Evolutionary conservation across 1,139 yeast genomes (phyloP), one percentile per base, ranked within the genome.

Genomic region (Blastobotrys raffinosifermentans): DNA sequence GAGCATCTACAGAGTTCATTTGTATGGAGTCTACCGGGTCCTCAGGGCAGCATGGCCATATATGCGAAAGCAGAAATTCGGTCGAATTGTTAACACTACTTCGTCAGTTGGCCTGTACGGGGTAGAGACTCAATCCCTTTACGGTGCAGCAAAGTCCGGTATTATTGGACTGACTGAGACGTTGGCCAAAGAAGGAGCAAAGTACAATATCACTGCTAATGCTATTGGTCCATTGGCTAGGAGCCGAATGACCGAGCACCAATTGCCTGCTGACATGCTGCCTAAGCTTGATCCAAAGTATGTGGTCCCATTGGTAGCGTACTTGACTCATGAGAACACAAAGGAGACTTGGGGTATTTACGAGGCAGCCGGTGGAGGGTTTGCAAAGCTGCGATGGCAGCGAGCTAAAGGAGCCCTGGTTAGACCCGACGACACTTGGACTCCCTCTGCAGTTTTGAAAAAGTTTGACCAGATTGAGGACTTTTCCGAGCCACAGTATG

Each of bases 51-150:
- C 96, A 32, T 91, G 97, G 97, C 91, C 94, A 18, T 71, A 82
- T 59, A 76, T 91, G 69, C 77, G 77, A 57, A 68, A 83, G 53
- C 97, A 91, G 64, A 74, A 75, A 46, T 91, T 69, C 58, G 98
- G 98, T 49, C 73, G 97, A 55, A 73, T 91, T 52, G 66, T 91
- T 54, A 89, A 86, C 70, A 89, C 97, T 15, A 79, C 95, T 31
- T 87, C 96, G 4, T 96, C 97, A 18, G 97, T 97, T 34, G 97
- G 97, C 26, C 71, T 91, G 49, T 91, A 83, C 60, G 98, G 98
- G 50, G 87, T 87, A 67, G 91, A 87, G 64, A 97, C 97, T 39
- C 98, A 91, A 65, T 77, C 96, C 34, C 91, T 91, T 67, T 91
- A 91, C 66, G 79, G 96, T 2, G 93, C 96, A 29, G 97, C 96